Percentiles rank a stretch among this genome's conserved stretches.
Evolutionary conservation across 305 asterid species (phyloP).

Genomic region (Coffea humblotiana): DNA sequence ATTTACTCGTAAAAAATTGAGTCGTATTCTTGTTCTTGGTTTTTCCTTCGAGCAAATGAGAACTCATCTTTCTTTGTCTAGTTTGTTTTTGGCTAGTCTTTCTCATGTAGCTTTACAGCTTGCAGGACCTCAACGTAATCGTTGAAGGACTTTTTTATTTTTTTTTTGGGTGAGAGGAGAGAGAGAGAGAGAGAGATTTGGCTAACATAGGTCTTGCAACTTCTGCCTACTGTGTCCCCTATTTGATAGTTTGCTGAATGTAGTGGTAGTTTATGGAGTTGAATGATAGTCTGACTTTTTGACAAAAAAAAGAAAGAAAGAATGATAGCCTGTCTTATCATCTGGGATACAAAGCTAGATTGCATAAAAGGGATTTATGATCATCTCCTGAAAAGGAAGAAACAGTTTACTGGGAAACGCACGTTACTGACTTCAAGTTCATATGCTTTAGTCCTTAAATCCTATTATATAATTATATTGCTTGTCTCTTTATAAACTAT

Average conservation of each 20-base stretch:
- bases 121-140: no score
- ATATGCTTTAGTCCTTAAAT: background rate
- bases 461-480: background rate
- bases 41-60: background rate
- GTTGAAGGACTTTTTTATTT: no score
- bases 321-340: background rate
- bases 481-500: conserved; percentile 6
- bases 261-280: background rate
- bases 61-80: background rate
- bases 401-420: background rate
- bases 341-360: background rate
- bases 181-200: background rate
- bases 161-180: no score
- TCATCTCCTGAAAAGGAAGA: background rate
- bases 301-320: background rate
- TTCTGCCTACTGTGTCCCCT: background rate
- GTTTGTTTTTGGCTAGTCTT: background rate
- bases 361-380: background rate
- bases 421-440: background rate
- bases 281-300: background rate
- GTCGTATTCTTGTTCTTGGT: background rate
- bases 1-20: background rate
- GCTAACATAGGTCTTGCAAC: background rate
- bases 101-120: no score
- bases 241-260: no score